Evolutionary conservation across 257 asterid species (phyloP).

Genomic region (Cordia subcordata): DNA sequence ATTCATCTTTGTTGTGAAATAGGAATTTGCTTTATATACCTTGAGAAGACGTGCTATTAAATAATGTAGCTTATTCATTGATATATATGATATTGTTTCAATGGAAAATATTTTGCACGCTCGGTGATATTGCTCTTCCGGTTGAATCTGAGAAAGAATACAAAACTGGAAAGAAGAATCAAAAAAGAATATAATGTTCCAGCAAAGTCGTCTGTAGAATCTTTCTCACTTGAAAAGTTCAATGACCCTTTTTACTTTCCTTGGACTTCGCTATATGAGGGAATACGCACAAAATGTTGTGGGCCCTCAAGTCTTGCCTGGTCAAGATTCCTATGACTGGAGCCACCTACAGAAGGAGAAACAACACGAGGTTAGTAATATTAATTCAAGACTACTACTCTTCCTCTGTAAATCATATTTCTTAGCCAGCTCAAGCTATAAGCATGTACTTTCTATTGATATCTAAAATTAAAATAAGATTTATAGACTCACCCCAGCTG

Average conservation of each 20-base stretch:
- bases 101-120: background rate
- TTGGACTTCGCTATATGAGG: conserved; percentile 58
- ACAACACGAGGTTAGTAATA: background rate
- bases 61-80: background rate
- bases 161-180: conserved; percentile 10
- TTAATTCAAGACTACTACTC: background rate
- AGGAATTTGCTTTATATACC: background rate
- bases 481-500: conserved; percentile 57
- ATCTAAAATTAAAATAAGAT: background rate
- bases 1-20: background rate
- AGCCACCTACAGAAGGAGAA: conserved; percentile 39
- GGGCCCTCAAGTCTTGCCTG: conserved; percentile 86
- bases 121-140: background rate
- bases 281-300: conserved; percentile 67
- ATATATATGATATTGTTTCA: background rate
- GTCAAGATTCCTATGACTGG: conserved; percentile 89
- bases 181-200: conserved; percentile 14
- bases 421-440: background rate
- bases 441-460: too few species aligned
- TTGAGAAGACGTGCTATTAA: background rate
- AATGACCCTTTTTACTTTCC: conserved; percentile 45
- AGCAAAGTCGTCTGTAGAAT: conserved; percentile 7
- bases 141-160: background rate
- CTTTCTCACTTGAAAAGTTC: conserved; percentile 18
- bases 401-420: background rate